phyloP scores from a whole-genome alignment of 176 grass and related monocot species.

The Carex myosuroides region DNA sequence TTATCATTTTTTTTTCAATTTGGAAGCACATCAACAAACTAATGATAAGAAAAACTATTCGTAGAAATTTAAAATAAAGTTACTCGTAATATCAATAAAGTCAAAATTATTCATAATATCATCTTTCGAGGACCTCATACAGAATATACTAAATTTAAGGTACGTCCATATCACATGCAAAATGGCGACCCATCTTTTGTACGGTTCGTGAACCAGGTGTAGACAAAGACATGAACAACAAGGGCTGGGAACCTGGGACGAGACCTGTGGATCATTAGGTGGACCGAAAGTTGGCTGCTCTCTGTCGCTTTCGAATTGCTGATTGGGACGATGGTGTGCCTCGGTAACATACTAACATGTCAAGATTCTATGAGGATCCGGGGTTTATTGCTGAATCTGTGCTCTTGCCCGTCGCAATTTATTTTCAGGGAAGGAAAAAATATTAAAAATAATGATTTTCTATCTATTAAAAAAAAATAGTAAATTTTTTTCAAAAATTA shows the following conservation, averaged over 20 bases:
- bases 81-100: background rate
- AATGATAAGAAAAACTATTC: no score
- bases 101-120: background rate
- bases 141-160: background rate
- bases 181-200: background rate
- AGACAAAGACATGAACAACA: background rate
- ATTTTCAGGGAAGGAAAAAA: background rate
- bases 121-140: background rate
- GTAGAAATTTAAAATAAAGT: no score
- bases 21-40: no score
- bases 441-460: no score
- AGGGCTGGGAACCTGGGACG: no score
- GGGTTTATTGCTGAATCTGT: background rate
- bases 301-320: background rate
- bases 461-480: no score
- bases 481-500: no score
- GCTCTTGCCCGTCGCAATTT: background rate
- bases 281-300: constrained; percentile 23
- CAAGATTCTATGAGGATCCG: background rate
- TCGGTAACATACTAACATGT: background rate
- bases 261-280: constrained; percentile 11
- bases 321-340: background rate
- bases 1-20: no score
- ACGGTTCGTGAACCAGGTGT: background rate
- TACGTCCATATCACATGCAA: background rate